Conservation (phyloP, 768 basidiomycete species). For the Termitomyces sp. region DNA sequence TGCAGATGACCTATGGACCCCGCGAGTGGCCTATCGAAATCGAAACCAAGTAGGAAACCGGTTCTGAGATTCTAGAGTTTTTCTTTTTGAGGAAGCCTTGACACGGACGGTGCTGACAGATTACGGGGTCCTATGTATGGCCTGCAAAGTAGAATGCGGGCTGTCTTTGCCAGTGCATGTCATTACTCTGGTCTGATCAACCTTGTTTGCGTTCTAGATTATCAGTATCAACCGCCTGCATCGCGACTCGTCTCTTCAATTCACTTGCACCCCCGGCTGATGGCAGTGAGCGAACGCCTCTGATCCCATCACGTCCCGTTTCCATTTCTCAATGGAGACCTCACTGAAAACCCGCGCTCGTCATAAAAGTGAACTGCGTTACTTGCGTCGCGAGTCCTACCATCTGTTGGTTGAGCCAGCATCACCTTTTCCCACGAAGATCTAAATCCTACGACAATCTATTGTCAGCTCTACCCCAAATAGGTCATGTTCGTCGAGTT, state of each 20-base stretch:
- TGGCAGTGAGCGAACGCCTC: too few relatives aligned
- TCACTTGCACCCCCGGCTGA: background rate
- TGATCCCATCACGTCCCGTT: background rate
- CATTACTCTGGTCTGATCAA: conserved; percentile 1
- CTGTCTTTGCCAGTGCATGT: background rate
- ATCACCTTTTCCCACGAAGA: background rate
- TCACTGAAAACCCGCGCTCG: background rate
- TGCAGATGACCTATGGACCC: too few relatives aligned
- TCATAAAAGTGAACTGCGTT: background rate
- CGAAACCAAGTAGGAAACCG: background rate
- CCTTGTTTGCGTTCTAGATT: too few relatives aligned
- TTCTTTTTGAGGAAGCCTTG: too few relatives aligned
- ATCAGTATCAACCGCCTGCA: too few relatives aligned
- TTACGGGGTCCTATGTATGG: background rate
- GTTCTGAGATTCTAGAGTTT: background rate
- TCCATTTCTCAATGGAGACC: background rate
- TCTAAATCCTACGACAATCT: too few relatives aligned
- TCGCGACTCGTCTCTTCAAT: background rate
- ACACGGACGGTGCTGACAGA: background rate
- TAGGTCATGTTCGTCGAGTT: background rate
- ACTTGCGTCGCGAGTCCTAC: background rate
- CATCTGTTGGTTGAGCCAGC: too few relatives aligned
- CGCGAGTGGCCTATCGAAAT: too few relatives aligned
- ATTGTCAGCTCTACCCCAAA: too few relatives aligned
- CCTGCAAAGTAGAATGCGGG: background rate